Percentiles rank a stretch among this genome's conserved stretches.
phyloP scores from a whole-genome alignment of 441 rosid species.

The Erodium trifolium region DNA sequence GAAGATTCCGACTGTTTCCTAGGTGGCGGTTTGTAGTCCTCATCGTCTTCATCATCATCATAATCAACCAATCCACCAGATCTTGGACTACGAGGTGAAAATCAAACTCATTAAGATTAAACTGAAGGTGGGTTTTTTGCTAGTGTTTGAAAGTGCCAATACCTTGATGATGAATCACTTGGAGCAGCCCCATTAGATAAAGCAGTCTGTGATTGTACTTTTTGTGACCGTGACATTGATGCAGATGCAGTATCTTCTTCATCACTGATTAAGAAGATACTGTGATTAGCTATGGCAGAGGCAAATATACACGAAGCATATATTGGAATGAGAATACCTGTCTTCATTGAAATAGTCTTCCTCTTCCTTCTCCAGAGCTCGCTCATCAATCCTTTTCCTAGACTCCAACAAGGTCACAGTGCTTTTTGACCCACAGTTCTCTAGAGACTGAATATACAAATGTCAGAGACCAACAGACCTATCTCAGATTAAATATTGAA shows the following conservation, averaged over 20 bases:
- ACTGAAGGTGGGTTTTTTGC: background rate
- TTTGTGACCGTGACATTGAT: constrained; percentile 37
- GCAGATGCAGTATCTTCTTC: constrained; percentile 93
- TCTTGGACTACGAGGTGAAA: constrained; percentile 40
- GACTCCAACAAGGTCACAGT: constrained; percentile 46
- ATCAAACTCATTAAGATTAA: constrained; percentile 7
- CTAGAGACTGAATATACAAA: constrained; percentile 59
- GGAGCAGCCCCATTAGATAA: constrained; percentile 70
- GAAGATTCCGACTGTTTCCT: constrained; percentile 49
- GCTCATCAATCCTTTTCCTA: constrained; percentile 72
- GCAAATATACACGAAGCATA: constrained; percentile 8
- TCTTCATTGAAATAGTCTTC: constrained; percentile 95
- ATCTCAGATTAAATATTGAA: background rate
- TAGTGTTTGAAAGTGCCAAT: constrained; percentile 1
- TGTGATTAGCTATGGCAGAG: constrained; percentile 16
- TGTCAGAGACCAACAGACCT: constrained; percentile 13
- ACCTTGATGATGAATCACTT: constrained; percentile 55
- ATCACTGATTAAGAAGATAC: constrained; percentile 45
- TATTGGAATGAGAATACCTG: constrained; percentile 42
- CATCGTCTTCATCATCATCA: constrained; percentile 93
- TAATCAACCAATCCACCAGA: constrained; percentile 88
- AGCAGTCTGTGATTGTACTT: constrained; percentile 44
- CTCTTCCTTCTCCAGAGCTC: constrained; percentile 92
- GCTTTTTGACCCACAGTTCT: constrained; percentile 51
- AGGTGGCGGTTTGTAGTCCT: constrained; percentile 83